A percentile compares a stretch with the other conserved stretches of the same genome.
Evolutionary conservation across 345 rosid genomes (phyloP).

Genomic region (Clarkia xantiana): DNA sequence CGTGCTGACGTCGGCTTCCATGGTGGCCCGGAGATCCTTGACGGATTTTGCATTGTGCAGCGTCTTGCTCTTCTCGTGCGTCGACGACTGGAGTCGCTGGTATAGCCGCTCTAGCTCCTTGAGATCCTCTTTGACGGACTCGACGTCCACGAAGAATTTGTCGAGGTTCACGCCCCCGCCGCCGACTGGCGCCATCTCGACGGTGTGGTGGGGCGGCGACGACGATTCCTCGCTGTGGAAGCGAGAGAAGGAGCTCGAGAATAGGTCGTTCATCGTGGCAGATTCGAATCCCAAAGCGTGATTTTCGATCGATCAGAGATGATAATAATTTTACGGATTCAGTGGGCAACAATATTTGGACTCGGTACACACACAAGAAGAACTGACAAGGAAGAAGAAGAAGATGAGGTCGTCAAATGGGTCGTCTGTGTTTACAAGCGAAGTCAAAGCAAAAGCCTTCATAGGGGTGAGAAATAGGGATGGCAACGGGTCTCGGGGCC

Average conservation of each 20-base stretch:
- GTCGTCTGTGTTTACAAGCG: too few relatives aligned
- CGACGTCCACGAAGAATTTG: slow-evolving; percentile 68
- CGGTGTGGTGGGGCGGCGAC: slow-evolving; percentile 14
- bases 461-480: too few relatives aligned
- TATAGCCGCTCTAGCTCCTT: slow-evolving; percentile 42
- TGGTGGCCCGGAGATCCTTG: slow-evolving; percentile 44
- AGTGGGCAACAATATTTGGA: background rate
- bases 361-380: too few relatives aligned
- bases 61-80: slow-evolving; percentile 52
- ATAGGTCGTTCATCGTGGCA: slow-evolving; percentile 23
- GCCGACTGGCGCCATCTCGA: slow-evolving; percentile 17
- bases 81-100: slow-evolving; percentile 48
- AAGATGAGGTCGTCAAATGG: too few relatives aligned
- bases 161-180: slow-evolving; percentile 39
- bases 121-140: slow-evolving; percentile 69
- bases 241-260: slow-evolving; percentile 35
- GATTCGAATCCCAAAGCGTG: background rate
- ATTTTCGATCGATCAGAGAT: background rate
- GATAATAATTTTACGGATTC: too few relatives aligned
- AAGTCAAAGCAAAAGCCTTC: background rate
- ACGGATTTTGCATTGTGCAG: slow-evolving; percentile 57
- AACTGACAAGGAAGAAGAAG: too few relatives aligned
- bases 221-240: slow-evolving; percentile 19
- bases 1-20: slow-evolving; percentile 44
- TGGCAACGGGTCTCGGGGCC: too few relatives aligned